These are phyloP conservation scores for Hibiscus tridactylites DNA, from an alignment of 345 rosid species.

Conservation along the genomic window DNA sequence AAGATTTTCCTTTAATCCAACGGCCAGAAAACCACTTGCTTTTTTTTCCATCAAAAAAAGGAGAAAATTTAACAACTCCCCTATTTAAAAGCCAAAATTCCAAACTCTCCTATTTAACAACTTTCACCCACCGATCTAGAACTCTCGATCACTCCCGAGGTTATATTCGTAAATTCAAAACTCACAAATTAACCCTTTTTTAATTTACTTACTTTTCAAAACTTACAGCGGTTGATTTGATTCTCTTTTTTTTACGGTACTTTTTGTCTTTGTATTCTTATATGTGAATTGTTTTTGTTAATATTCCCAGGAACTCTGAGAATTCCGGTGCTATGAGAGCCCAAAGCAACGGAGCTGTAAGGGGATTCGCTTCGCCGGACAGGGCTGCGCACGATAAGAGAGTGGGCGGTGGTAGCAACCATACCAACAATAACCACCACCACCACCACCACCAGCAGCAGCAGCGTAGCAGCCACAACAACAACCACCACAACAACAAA, in stretches of 20 bases:
- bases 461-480: slow-evolving; percentile 1
- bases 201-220: not conserved
- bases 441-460: not conserved
- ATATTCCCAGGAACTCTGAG: slow-evolving; percentile 44
- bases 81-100: not conserved
- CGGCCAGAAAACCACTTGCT: slow-evolving; percentile 10
- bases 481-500: slow-evolving; percentile 22
- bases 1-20: not conserved
- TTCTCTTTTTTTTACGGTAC: not conserved
- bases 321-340: slow-evolving; percentile 57
- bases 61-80: not conserved
- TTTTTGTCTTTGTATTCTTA: not conserved
- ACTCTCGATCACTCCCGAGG: slow-evolving; percentile 29
- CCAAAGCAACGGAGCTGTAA: slow-evolving; percentile 44
- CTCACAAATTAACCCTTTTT: not conserved
- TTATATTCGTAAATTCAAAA: slow-evolving; percentile 27
- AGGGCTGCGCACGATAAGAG: slow-evolving; percentile 48
- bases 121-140: slow-evolving; percentile 17
- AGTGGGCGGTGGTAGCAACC: slow-evolving; percentile 3
- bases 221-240: not conserved
- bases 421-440: slow-evolving; percentile 11
- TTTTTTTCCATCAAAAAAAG: not conserved
- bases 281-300: not conserved
- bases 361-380: slow-evolving; percentile 44
- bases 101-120: not conserved